Evolutionary conservation across 2,329 filamentous ascomycete species (phyloP).

Genomic region (Tolypocladium album): DNA sequence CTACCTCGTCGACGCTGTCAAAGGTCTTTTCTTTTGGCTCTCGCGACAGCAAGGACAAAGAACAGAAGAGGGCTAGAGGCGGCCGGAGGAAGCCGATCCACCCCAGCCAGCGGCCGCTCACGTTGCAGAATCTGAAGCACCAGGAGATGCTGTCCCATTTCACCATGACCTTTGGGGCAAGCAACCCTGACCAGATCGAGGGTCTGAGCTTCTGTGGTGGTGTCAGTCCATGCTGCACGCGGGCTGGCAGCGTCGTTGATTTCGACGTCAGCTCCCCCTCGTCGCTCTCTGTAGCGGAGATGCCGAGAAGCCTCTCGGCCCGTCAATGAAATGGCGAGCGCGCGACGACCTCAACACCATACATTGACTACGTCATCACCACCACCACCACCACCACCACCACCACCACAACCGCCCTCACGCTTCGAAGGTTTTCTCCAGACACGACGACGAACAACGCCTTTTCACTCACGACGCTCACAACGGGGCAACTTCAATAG

Average conservation of each 20-base stretch:
- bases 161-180: conserved; percentile 33
- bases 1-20: conserved; percentile 16
- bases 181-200: conserved; percentile 20
- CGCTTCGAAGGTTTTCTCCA: neutral
- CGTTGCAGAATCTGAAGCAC: conserved; percentile 32
- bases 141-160: conserved; percentile 35
- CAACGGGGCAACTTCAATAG: neutral
- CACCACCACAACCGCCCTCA: neutral
- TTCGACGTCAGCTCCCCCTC: conserved; percentile 8
- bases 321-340: conserved; percentile 3
- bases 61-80: conserved; percentile 8
- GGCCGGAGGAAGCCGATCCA: conserved; percentile 20
- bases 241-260: conserved; percentile 23
- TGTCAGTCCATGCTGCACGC: conserved; percentile 34
- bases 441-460: neutral
- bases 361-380: neutral
- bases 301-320: conserved; percentile 6
- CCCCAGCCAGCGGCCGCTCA: conserved; percentile 34
- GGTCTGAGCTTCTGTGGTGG: conserved; percentile 21
- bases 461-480: neutral
- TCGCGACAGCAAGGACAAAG: conserved; percentile 13
- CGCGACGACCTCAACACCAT: neutral
- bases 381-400: neutral
- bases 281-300: conserved; percentile 1
- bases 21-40: conserved; percentile 20